Base-by-base conservation (phyloP, 371 early-diverging fungal genomes). In the Smittium culicis region DNA sequence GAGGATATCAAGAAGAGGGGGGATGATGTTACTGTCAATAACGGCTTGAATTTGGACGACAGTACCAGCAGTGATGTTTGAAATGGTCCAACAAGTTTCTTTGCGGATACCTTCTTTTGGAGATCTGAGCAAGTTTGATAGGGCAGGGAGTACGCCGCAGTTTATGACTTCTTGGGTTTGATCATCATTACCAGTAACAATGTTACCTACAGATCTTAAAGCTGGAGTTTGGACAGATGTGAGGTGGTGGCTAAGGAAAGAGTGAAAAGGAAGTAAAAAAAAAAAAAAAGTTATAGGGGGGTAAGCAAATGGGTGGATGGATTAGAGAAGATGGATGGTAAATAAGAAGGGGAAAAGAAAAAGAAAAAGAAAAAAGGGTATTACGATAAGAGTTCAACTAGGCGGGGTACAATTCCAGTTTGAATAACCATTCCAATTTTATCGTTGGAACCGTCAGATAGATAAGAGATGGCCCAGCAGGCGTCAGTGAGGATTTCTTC, bases 21-120 rank as follows among this genome's bases (percentile, higher is more conserved):
- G 94, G 67, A 99, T 86, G 62, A 99, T 81, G 74, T 90, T 93
- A 72, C 88, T 87, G 64, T 99, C 93, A 72, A 99, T 92, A 33
- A 99, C 91, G 35, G 84, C 85, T 77, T 94, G 89, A 74, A 99
- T 94, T 77, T 99, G 99, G 14, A 76, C 76, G n/a, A 87, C 81
- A 68, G 88, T 94, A 55, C 99, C 99, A n/a, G 99, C 99, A n/a
- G 99, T 97, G 74, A 99, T 93, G 81, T 99, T 99, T 31, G 98
- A 98, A 63, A 99, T 89, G 14, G 98, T 95, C 99, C 99, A 99
- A 84, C 99, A 99, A 25, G 99, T 96, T 79, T 99, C 99, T 81
- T 99, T 99, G 71, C 94, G 89, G 68, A 99, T 92, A 35, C 88
- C 89, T 67, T 96, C 94, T 78, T 91, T 91, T 63, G 91, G 86